Conservation (phyloP, 345 rosid genomes). For the Euphorbia peplus region DNA sequence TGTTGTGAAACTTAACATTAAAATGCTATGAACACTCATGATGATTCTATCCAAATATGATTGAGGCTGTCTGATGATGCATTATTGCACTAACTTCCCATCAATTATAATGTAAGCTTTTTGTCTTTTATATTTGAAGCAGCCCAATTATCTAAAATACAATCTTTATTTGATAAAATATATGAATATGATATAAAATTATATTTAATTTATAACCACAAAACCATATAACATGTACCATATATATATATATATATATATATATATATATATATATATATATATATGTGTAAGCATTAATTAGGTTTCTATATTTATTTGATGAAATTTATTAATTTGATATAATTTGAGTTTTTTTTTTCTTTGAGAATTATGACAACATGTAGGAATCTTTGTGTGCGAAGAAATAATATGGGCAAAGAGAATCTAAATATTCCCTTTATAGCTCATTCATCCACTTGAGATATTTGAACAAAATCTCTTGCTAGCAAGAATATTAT, state of each 20-base stretch:
- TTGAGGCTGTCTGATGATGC: conserved; percentile 6
- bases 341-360: not conserved
- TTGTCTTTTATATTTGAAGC: not conserved
- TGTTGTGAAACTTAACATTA: not conserved
- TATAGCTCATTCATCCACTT: not conserved
- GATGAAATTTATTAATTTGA: not conserved
- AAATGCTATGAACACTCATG: not conserved
- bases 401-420: not conserved
- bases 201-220: too few relatives aligned
- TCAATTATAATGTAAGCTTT: too few relatives aligned
- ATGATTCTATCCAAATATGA: not conserved
- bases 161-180: too few relatives aligned
- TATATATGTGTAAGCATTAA: too few relatives aligned
- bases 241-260: too few relatives aligned
- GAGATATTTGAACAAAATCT: conserved; percentile 1
- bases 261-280: too few relatives aligned
- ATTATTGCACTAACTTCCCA: not conserved
- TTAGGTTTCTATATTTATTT: too few relatives aligned
- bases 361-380: not conserved
- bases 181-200: too few relatives aligned
- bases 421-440: conserved; percentile 5
- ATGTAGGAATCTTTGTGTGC: not conserved
- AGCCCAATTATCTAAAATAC: too few relatives aligned
- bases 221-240: too few relatives aligned
- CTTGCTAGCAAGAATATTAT: not conserved